Conservation (phyloP, 768 basidiomycete genomes). For the Trametes villosa region DNA sequence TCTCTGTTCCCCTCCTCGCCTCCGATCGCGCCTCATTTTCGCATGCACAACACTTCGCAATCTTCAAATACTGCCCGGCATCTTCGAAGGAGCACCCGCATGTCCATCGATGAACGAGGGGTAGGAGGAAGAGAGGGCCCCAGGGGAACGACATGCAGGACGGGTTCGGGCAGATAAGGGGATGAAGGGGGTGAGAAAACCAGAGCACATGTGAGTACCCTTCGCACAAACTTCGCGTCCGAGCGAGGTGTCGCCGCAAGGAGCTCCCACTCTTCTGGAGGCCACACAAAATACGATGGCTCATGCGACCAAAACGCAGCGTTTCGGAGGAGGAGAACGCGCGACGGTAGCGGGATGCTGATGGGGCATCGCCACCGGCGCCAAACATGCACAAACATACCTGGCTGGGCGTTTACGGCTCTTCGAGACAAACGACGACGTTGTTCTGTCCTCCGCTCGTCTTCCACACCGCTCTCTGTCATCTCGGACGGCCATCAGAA, state of each 20-base stretch:
- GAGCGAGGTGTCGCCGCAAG: not conserved
- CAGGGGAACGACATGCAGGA: not conserved
- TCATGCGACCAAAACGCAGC: not conserved
- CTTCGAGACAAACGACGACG: constrained; percentile 20
- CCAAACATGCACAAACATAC: constrained; percentile 19
- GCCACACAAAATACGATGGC: not conserved
- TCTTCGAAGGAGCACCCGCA: not conserved
- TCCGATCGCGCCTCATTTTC: no score
- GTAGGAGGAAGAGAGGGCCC: not conserved
- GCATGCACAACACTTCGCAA: no score
- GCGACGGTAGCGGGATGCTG: constrained; percentile 11
- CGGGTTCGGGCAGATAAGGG: constrained; percentile 2
- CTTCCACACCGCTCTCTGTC: not conserved
- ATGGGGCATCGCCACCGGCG: constrained; percentile 11
- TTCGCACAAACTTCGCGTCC: no score
- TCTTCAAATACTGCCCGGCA: no score
- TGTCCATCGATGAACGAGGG: not conserved
- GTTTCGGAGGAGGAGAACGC: constrained; percentile 1
- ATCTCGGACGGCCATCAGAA: not conserved
- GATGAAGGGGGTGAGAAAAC: not conserved
- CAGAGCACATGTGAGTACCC: not conserved
- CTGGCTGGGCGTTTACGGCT: constrained; percentile 14
- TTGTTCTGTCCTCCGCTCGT: constrained; percentile 12
- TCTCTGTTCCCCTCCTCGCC: no score
- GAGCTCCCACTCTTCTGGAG: not conserved